Evolutionary conservation across 2,329 filamentous ascomycete genomes (phyloP), one percentile per base, ranked within the genome.

Genomic region (Ophiostoma sp.): DNA sequence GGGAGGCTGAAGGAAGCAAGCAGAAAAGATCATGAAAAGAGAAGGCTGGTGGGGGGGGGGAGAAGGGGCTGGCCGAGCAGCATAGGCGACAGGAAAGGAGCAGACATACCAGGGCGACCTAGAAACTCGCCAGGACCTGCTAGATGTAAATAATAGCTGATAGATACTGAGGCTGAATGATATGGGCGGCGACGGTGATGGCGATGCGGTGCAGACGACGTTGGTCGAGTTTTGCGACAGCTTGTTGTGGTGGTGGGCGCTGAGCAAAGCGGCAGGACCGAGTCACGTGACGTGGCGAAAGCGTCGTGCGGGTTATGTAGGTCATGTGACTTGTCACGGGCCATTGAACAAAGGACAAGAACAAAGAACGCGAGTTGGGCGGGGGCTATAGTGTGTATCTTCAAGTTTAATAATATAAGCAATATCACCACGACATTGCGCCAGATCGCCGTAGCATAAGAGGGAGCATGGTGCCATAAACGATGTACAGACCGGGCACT

Each of bases 121-220:
- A 45, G 52, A 55, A 64, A 68, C 67, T 72, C 64, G 69, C 67
- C 70, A 67, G 67, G 69, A 71, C 66, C 71, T 70, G 69, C 67
- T 70, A 72, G 74, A 69, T 65, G 72, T 67, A 68, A 58, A 71
- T 58, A 70, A 71, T 69, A 69, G 70, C 71, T 72, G 76, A 76
- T 75, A 73, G 69, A 76, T 76, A 74, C 70, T 76, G 69, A 55
- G 64, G 69, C 69, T 67, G 72, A 76, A 76, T 68, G 71, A 75
- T 75, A 73, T 70, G 68, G 71, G 71, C 52, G 71, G 72, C 66
- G 72, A 71, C 72, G 72, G 68, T 62, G 73, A 72, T 70, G 71
- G 70, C 66, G 66, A 67, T 66, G 67, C 62, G 45, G 66, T 69
- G 68, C 47, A 41, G 64, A 60, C 71, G 69, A 71, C 45, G 65